Evolutionary conservation across 805 yeast species (phyloP), one percentile per base, ranked within the genome.

Genomic region (Suhomyces canberraensis): DNA sequence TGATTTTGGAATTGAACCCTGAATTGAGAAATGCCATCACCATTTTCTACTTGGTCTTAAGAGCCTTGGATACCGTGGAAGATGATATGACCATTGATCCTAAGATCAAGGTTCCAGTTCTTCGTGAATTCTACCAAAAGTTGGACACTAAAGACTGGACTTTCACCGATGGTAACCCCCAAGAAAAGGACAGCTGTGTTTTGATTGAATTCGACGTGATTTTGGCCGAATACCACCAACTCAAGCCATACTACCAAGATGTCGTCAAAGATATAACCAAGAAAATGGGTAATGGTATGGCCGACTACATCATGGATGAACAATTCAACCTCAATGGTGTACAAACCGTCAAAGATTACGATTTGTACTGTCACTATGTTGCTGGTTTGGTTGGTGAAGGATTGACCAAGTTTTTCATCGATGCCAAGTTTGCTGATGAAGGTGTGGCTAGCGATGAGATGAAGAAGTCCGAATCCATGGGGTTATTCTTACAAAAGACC

Each of bases 341-440:
- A 31, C 68, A 67, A 33, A 87, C 96, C 1, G 58, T 85, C 30
- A 69, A 75, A 42, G 98, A 89, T 55, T 93, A 84, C 58, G 90
- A 93, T 57, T 70, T 83, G 43, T 93, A 93, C 69, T 93, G 99
- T 64, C 90, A 90, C 64, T 87, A 90, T 54, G 99, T 93, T 41
- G 98, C 99, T 1, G 99, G 98, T 2, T 71, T 93, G 36, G 98
- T 93, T 27, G 98, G 99, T 39, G 96, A 89, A 55, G 98, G 98
- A 3, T 71, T 89, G 48, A 89, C 98, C 8, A 76, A 84, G 44
- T 69, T 93, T 61, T 78, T 88, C 51, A 82, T 85, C 14, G 71
- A 79, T 29, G 95, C 96, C 18, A 58, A 70, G 11, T 88, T 86
- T 54, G 84, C 85, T 26, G 76, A 79, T 38, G 57, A 67, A 1